Conservation (phyloP, 2,329 filamentous ascomycete species). For the Diaporthe batatas region DNA sequence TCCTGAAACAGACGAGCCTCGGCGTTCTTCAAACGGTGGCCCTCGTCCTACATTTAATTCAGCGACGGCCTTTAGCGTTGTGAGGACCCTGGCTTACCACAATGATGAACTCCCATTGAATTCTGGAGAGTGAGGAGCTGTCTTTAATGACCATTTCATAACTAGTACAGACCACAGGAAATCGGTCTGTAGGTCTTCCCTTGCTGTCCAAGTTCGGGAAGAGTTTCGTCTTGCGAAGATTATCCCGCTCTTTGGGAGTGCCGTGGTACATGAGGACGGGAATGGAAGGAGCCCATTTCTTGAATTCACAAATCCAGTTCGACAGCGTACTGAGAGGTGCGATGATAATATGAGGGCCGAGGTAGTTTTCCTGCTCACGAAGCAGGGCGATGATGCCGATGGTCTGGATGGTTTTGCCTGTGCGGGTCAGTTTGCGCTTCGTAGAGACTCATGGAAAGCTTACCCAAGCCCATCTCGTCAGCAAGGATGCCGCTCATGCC, state of each 20-base stretch:
- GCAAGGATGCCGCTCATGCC: constrained; percentile 92
- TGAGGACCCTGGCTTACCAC: constrained; percentile 69
- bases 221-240: constrained; percentile 80
- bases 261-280: constrained; percentile 94
- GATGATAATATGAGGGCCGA: constrained; percentile 90
- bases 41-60: constrained; percentile 77
- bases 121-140: constrained; percentile 81
- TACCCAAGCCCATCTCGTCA: constrained; percentile 90
- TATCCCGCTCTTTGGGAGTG: constrained; percentile 79
- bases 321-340: constrained; percentile 91
- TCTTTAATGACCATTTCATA: constrained; percentile 98
- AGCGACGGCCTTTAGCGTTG: constrained; percentile 37
- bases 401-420: constrained; percentile 91
- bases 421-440: constrained; percentile 34
- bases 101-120: constrained; percentile 98
- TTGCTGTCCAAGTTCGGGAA: constrained; percentile 73
- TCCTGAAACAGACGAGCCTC: constrained; percentile 93
- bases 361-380: constrained; percentile 85
- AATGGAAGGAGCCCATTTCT: constrained; percentile 89
- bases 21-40: constrained; percentile 96
- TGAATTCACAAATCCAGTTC: constrained; percentile 97
- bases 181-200: constrained; percentile 72
- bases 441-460: constrained; percentile 41
- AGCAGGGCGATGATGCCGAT: constrained; percentile 90
- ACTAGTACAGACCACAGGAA: constrained; percentile 93